Conservation (phyloP, 2,329 filamentous ascomycete genomes). For the Cadophora malorum region DNA sequence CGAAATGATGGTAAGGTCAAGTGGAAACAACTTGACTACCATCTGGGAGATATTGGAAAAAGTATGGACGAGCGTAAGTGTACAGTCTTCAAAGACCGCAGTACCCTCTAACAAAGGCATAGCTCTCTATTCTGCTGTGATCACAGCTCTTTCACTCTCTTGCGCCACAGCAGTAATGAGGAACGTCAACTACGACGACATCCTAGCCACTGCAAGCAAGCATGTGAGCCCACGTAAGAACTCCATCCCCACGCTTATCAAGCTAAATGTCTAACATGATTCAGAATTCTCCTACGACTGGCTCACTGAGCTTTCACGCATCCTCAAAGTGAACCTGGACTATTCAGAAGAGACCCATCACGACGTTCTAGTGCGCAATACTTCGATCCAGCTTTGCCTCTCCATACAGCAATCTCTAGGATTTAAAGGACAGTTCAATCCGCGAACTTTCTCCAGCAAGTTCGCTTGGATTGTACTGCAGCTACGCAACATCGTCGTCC, state of each 20-base stretch:
- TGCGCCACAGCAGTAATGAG: slow-evolving; percentile 56
- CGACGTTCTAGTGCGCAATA: slow-evolving; percentile 76
- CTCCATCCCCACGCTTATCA: too few relatives aligned
- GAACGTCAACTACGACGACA: slow-evolving; percentile 68
- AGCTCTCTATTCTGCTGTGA: slow-evolving; percentile 62
- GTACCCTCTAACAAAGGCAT: slow-evolving; percentile 33
- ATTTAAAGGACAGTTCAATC: slow-evolving; percentile 67
- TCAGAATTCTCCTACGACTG: slow-evolving; percentile 67
- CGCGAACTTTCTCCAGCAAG: slow-evolving; percentile 72
- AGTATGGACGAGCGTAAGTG: slow-evolving; percentile 57
- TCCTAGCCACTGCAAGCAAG: slow-evolving; percentile 67
- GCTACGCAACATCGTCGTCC: slow-evolving; percentile 72
- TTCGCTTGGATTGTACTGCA: slow-evolving; percentile 78
- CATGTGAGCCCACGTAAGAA: slow-evolving; percentile 41
- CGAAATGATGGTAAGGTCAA: slow-evolving; percentile 63
- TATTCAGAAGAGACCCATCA: slow-evolving; percentile 78
- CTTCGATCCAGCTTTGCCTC: slow-evolving; percentile 75
- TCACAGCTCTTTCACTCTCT: slow-evolving; percentile 65
- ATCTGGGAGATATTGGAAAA: slow-evolving; percentile 55
- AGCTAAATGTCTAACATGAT: slow-evolving; percentile 2
- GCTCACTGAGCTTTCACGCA: slow-evolving; percentile 70
- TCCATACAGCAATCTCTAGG: slow-evolving; percentile 82
- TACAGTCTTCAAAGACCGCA: neutral
- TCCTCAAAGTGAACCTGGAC: slow-evolving; percentile 77
- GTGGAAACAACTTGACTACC: slow-evolving; percentile 63